These are phyloP conservation scores for Kazachstania sp. DNA, from an alignment of 1,139 yeast genomes.

Conservation along the genomic window DNA sequence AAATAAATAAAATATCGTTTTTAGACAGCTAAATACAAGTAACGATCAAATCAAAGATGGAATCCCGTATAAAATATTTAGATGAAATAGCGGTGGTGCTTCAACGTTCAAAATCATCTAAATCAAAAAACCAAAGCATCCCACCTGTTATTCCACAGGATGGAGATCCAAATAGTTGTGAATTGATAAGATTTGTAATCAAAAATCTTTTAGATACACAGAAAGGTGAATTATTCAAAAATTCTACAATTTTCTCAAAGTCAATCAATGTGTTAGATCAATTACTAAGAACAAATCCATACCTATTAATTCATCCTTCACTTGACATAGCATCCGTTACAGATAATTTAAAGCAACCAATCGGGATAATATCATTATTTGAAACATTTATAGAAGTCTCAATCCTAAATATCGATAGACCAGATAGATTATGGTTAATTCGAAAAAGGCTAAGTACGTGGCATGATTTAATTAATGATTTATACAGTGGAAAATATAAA, in stretches of 20 bases:
- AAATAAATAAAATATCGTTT: neutral
- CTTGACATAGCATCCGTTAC: neutral
- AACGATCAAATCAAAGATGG: constrained; percentile 12
- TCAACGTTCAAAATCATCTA: constrained; percentile 7
- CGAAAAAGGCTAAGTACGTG: constrained; percentile 20
- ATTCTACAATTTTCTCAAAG: constrained; percentile 20
- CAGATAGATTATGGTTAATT: constrained; percentile 21
- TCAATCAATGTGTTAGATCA: constrained; percentile 23
- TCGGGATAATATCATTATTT: constrained; percentile 16
- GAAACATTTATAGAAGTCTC: constrained; percentile 15
- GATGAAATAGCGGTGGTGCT: constrained; percentile 21
- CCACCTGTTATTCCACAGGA: constrained; percentile 3
- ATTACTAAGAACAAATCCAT: constrained; percentile 19
- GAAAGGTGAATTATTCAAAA: constrained; percentile 7
- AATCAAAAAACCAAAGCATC: neutral
- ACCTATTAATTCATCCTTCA: constrained; percentile 8
- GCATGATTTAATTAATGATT: constrained; percentile 13
- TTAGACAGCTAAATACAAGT: neutral
- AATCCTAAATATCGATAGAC: constrained; percentile 10
- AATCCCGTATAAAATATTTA: constrained; percentile 22
- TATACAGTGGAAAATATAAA: constrained; percentile 15
- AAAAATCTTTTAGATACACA: constrained; percentile 16
- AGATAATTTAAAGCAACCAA: neutral
- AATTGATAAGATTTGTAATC: constrained; percentile 20
- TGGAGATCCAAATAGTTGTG: constrained; percentile 18